Evolutionary conservation across 345 rosid species (phyloP).

Genomic region (Crucihimalaya himalaica): DNA sequence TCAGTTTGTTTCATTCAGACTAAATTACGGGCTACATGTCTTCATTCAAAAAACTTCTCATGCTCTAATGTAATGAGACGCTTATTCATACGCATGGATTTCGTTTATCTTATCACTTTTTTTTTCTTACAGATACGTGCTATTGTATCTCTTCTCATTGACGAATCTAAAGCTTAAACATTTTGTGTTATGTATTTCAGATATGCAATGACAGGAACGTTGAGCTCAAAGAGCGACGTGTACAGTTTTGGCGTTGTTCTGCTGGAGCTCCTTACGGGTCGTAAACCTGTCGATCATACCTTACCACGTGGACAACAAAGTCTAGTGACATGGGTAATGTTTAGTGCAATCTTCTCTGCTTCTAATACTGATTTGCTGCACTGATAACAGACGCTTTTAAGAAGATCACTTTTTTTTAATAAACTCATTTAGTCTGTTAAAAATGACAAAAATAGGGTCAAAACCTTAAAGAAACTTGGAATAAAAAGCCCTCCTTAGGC

Average conservation of each 20-base stretch:
- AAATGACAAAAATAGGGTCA: not conserved
- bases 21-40: not conserved
- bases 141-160: conserved; percentile 1
- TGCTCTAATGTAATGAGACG: not conserved
- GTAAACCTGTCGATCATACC: conserved; percentile 87
- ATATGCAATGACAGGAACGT: conserved; percentile 81
- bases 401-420: not conserved
- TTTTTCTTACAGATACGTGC: not conserved
- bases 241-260: conserved; percentile 85
- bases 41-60: not conserved
- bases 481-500: not conserved
- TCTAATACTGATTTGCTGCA: not conserved
- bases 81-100: not conserved
- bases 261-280: conserved; percentile 76
- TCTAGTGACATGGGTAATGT: conserved; percentile 75
- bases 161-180: conserved; percentile 2
- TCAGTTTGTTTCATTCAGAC: not conserved
- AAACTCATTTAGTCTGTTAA: not conserved
- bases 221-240: conserved; percentile 77
- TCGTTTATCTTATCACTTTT: not conserved
- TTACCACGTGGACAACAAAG: conserved; percentile 85
- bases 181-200: conserved; percentile 40
- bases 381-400: not conserved
- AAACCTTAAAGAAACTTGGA: not conserved
- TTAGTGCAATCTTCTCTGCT: conserved; percentile 7